Evolutionary conservation across 805 yeast species (phyloP), one percentile per base, ranked within the genome.

Genomic region (Wickerhamiella occidentalis): DNA sequence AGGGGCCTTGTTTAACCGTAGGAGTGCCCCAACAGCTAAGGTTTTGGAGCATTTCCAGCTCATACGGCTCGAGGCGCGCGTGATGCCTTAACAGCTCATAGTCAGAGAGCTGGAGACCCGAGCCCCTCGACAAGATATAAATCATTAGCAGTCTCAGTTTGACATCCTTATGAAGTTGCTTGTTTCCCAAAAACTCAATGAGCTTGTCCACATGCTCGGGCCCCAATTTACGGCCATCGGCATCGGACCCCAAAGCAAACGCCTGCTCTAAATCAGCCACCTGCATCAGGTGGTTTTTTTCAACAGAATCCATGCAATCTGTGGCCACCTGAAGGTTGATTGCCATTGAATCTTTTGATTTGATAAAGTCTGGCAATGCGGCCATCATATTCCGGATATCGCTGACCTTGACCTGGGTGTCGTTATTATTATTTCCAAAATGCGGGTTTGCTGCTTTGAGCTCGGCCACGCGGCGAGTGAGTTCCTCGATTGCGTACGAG

Each of bases 251-350:
- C 40, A 77, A 77, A 3, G 86, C 84, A 54, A 87, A 72, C 17
- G 80, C 76, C 65, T 88, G 96, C 65, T 92, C 97, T 51, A 87
- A 73, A 54, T 85, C 92, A 1, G 95, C 85, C 17, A 84, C 70
- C 52, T 78, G 85, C 7, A 82, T 78, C 55, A 86, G 66, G 38
- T 75, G 72, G 53, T 78, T 70, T 25, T 69, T 71, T 45, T 79
- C 75, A 61, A 81, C 79, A 13, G 73, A 65, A 23, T 71, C 73
- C 64, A 84, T 69, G 60, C 88, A 78, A 58, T 77, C 79, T 54
- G 80, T 84, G 40, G 70, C 69, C 60, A 68, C 59, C 35, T 63
- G 63, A 25, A 68, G 49, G 54, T 62, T 63, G 38, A 67, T 53
- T 2, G 66, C 59, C 47, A 64, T 63, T 37, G 64, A 57, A 37